Evolutionary conservation across 345 rosid genomes (phyloP).

Genomic region (Microthlaspi erraticum): DNA sequence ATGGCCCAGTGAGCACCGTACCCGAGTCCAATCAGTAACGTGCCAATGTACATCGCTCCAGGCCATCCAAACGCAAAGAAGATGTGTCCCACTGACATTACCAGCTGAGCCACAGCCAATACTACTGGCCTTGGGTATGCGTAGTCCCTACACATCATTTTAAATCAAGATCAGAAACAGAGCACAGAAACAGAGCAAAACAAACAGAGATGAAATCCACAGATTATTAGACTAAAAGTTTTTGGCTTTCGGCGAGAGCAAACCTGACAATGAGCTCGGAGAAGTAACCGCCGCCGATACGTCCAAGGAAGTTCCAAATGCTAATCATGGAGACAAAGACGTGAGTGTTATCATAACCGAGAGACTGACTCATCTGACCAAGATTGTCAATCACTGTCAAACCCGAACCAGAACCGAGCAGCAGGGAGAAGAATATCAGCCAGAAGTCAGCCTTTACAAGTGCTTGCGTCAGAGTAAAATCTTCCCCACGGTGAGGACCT

Average conservation of each 20-base stretch:
- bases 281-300: slow-evolving; percentile 93
- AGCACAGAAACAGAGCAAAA: neutral
- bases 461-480: slow-evolving; percentile 87
- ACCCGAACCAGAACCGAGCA: slow-evolving; percentile 96
- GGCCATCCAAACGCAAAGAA: slow-evolving; percentile 96
- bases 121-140: slow-evolving; percentile 93
- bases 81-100: slow-evolving; percentile 90
- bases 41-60: slow-evolving; percentile 87
- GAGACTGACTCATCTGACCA: slow-evolving; percentile 97
- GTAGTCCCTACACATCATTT: slow-evolving; percentile 57
- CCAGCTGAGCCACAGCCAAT: slow-evolving; percentile 78
- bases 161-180: slow-evolving; percentile 23
- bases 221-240: neutral
- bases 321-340: slow-evolving; percentile 96
- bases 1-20: slow-evolving; percentile 99
- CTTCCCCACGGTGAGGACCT: slow-evolving; percentile 92
- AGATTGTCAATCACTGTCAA: slow-evolving; percentile 95
- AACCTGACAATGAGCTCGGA: slow-evolving; percentile 93
- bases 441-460: slow-evolving; percentile 92
- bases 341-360: slow-evolving; percentile 77
- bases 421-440: slow-evolving; percentile 86
- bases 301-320: slow-evolving; percentile 98
- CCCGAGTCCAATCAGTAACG: slow-evolving; percentile 87
- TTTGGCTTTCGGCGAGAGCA: neutral
- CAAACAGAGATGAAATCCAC: neutral